Base-by-base conservation (phyloP, 192 early-diverging fungal genomes). In the Coemansia sp. region DNA sequence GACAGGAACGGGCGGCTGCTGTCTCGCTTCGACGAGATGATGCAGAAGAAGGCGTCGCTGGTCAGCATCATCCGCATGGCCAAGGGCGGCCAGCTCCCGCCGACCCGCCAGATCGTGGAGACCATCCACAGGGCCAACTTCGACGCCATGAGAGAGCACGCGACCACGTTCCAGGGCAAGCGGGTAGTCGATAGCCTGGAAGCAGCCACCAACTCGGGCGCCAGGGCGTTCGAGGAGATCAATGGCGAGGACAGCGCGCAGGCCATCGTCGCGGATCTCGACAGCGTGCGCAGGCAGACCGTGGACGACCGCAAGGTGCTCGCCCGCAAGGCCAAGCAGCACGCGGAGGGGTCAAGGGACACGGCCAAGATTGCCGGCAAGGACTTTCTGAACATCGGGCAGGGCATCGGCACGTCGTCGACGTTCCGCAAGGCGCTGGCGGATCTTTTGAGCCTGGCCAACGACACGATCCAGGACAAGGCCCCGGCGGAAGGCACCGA, bases 171-270 rank as follows among this genome's bases (percentile, higher is more conserved):
- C 45, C 72, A 68, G 46, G 72, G 72, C 37, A 68, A 58, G 12
- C 61, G 65, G 23, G 65, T 75, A n/a, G 53, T 75, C 10, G 65
- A 69, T 55, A 57, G 58, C 39, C 38, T 68, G 28, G 65, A 68
- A n/a, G 51, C 53, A 36, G 50, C 61, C 6, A 75, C 61, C 40
- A 51, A 39, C 9, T 18, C 61, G 10, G 61, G 72, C 12, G 31
- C 59, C 35, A 49, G 18, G 26, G 65, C 64, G 19, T 61, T 75
- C 39, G 60, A 75, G 41, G 57, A 68, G 35, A 57, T 75, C 58
- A 75, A 75, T 43, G 65, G 72, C 61, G 51, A 75, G 1, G 66
- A 68, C 35, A 61, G 61, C 35, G 47, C 43, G 13, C 72, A 75
- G 50, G 38, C 12, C 16, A 61, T 75, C 15, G 45, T 69, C 23